Base-by-base conservation (phyloP, 108 stramenopile genomes). In the Asterionellopsis glacialis region DNA sequence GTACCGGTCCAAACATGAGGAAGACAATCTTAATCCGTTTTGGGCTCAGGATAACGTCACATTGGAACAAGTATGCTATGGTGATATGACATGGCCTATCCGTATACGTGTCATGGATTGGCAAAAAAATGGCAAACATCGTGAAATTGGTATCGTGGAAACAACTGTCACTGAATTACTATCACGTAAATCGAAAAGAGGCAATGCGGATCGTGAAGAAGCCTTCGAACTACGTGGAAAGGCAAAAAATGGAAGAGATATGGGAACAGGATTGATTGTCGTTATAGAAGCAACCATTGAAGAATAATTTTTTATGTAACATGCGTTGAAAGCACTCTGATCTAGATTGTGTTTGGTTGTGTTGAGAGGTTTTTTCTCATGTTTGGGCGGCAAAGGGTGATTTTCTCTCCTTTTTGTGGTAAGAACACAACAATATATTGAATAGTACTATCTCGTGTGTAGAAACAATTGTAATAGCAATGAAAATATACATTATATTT, bases 1-100 rank as follows among this genome's bases (percentile, higher is more conserved):
- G 12, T 81, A 87, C 59, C 77, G 82, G 18, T 72, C 74, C 19
- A 82, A 83, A 64, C 41, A 61, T 51, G 70, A 84, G 12, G 48
- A 63, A 13, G 67, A 87, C 55, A 76, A 77, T 43, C 68, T 87
- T 22, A 87, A 87, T 63, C 86, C 86, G 0, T 81, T 66, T 60
- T 82, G 82, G 82, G 55, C 15, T 61, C 79, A 11, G 77, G 56
- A 23, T 11, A 21, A 25, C 3, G 4, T 22, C 1, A 5, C 64
- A 24, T 41, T 87, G 18, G 79, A 78, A 67, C 51, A 67, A 15
- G 41, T 81, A 9, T 87, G 85, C 44, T 68, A 80, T 49, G 55
- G 72, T 9, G 51, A 81, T 49, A 6, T 65, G 15, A 55, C 68
- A 15, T 74, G 72, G 67, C 76, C 76, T 2, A 39, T 87, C 11